These are phyloP conservation scores for Penicillium egyptiacum DNA, from an alignment of 495 filamentous ascomycete genomes.

Conservation along the genomic window DNA sequence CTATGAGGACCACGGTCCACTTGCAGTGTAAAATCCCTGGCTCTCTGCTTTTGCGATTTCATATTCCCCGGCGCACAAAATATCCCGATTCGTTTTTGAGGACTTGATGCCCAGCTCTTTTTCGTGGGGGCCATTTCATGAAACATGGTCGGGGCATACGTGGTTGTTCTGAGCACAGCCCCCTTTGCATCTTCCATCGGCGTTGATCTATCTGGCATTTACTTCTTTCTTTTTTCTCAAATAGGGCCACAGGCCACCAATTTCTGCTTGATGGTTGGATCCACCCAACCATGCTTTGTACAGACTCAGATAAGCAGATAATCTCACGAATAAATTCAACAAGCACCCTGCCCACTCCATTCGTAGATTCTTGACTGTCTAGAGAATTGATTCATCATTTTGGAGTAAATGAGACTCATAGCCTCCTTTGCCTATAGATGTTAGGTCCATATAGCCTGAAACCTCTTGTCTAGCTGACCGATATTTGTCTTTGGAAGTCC, in stretches of 20 bases:
- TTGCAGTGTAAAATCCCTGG: slow-evolving; percentile 19
- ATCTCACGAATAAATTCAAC: slow-evolving; percentile 2
- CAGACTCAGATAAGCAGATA: slow-evolving; percentile 13
- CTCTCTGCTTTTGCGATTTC: slow-evolving; percentile 6
- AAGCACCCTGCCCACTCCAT: background rate
- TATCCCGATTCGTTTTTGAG: slow-evolving; percentile 23
- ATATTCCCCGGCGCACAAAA: slow-evolving; percentile 20
- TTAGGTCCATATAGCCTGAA: background rate
- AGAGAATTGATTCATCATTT: background rate
- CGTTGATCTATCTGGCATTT: slow-evolving; percentile 25
- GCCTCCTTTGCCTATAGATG: background rate
- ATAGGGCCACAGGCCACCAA: slow-evolving; percentile 7
- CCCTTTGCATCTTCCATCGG: slow-evolving; percentile 27
- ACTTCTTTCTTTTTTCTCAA: slow-evolving; percentile 1
- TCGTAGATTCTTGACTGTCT: background rate
- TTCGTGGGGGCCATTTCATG: slow-evolving; percentile 7
- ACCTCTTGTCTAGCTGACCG: too few relatives aligned
- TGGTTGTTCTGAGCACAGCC: slow-evolving; percentile 7
- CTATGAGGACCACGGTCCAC: background rate
- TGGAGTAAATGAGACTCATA: background rate
- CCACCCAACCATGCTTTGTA: slow-evolving; percentile 6
- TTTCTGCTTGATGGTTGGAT: slow-evolving; percentile 10
- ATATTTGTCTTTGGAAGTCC: too few relatives aligned
- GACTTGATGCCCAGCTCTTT: slow-evolving; percentile 17
- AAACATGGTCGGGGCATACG: slow-evolving; percentile 11